Percentiles rank a stretch among this genome's conserved stretches.
phyloP scores from a whole-genome alignment of 192 early-diverging fungal species.

The Entrophospora sp. region DNA sequence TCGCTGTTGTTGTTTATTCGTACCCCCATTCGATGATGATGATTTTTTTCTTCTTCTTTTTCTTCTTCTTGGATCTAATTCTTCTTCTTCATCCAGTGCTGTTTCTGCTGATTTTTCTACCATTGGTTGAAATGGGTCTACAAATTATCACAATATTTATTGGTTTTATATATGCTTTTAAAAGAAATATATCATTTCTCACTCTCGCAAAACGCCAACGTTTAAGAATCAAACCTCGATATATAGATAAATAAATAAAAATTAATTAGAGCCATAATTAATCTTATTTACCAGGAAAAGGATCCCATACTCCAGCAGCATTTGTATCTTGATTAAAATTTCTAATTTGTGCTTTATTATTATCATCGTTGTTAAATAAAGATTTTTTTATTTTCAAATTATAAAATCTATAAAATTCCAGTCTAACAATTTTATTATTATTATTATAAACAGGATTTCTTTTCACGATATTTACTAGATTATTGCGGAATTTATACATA shows the following conservation, averaged over 20 bases:
- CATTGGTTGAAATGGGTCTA: conserved; percentile 21
- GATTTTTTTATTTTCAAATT: too few relatives aligned
- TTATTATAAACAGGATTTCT: too few relatives aligned
- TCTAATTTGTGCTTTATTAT: conserved; percentile 5
- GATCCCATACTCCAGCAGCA: conserved; percentile 21
- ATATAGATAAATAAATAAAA: not conserved
- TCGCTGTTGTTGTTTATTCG: not conserved
- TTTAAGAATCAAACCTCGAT: not conserved
- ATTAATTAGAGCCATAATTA: too few relatives aligned
- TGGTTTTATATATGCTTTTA: not conserved
- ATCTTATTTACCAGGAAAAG: conserved; percentile 19
- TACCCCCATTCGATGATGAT: too few relatives aligned
- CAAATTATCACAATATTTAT: not conserved
- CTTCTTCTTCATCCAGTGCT: conserved; percentile 15
- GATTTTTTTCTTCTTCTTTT: not conserved
- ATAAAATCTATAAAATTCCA: too few relatives aligned
- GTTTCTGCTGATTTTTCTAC: conserved; percentile 20
- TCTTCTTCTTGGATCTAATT: not conserved
- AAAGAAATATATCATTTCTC: too few relatives aligned
- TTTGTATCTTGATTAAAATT: conserved; percentile 21
- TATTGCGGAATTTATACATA: too few relatives aligned
- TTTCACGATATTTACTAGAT: too few relatives aligned
- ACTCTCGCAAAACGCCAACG: too few relatives aligned
- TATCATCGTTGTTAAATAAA: too few relatives aligned
- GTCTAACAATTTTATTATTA: too few relatives aligned